Base-by-base conservation (phyloP, 169 alveolate genomes). In the Plasmodium fragile region DNA sequence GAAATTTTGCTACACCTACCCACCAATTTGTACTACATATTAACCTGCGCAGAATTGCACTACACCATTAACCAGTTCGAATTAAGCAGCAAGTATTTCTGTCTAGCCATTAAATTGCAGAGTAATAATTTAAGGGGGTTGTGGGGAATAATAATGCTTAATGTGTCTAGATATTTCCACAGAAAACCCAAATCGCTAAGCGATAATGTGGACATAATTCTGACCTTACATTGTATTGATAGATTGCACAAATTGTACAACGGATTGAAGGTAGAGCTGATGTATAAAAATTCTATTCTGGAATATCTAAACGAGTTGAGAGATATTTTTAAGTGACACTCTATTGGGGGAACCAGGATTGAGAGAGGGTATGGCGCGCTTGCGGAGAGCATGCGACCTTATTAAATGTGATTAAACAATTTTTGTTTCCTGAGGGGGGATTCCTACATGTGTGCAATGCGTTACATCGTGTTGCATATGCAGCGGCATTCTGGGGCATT, bases 41-140 rank as follows among this genome's bases (percentile, higher is more conserved):
- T 92, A 73, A 85, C 95, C 59, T 81, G 92, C 55, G 95, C 95
- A 34, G 95, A 92, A 92, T 77, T 92, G 77, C 82, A 92, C 80
- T 92, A 81, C 72, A 70, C 95, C 59, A 18, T 92, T 49, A 77
- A n/a, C 39, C 92, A 83, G 41, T 71, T 72, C 30, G 89, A 80
- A 53, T 16, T 92, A 52, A 81, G 93, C 69, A 80, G 89, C 55
- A 92, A 92, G 32, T 92, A 92, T 83, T 92, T 83, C 87, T 92
- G 94, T 43, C 53, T 83, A 59, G 95, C 94, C 53, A 75, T 92
- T 70, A 81, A 81, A 83, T 52, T 92, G 53, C 91, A 92, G 59
- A 65, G 71, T 18, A 69, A 73, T 72, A 81, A 80, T 75, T 59
- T 83, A 83, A 71, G 95, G 78, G 95, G 87, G 2, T 77, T 92